Percentiles rank a stretch among this genome's conserved stretches.
Conservation (phyloP, 148 eudicot genomes). For the Silene conica region DNA sequence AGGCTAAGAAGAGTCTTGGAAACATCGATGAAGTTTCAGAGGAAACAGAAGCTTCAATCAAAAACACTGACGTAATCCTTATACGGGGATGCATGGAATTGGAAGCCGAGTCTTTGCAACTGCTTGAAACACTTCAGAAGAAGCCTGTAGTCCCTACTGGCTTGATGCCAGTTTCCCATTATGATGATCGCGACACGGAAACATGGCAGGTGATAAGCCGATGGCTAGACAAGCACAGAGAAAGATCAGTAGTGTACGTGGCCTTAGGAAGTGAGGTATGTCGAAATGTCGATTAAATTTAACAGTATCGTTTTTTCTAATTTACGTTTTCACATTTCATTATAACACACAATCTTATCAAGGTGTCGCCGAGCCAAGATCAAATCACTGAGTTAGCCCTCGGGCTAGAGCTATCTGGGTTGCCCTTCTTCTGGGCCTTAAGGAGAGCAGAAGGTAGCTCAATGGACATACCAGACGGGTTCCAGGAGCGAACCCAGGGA, state of each 20-base stretch:
- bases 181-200: not conserved
- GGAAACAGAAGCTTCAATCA: constrained; percentile 3
- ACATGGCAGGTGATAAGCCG: constrained; percentile 18
- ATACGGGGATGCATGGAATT: constrained; percentile 29
- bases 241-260: constrained; percentile 33
- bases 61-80: constrained; percentile 23
- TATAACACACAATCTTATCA: no score
- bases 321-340: no score
- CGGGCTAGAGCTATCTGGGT: constrained; percentile 30
- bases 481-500: constrained; percentile 30
- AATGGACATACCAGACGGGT: constrained; percentile 35
- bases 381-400: constrained; percentile 34
- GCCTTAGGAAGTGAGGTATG: constrained; percentile 32
- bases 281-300: no score
- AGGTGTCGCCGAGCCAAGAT: constrained; percentile 25
- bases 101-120: constrained; percentile 26
- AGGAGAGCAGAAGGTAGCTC: constrained; percentile 16
- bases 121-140: constrained; percentile 21
- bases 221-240: constrained; percentile 32
- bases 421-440: constrained; percentile 43
- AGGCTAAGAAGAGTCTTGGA: constrained; percentile 6
- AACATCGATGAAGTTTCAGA: not conserved
- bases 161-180: constrained; percentile 2
- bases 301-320: no score
- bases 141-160: constrained; percentile 40